These are phyloP conservation scores for Heterobasidion annosum DNA, from an alignment of 1,284 basidiomycete species.

Conservation along the genomic window DNA sequence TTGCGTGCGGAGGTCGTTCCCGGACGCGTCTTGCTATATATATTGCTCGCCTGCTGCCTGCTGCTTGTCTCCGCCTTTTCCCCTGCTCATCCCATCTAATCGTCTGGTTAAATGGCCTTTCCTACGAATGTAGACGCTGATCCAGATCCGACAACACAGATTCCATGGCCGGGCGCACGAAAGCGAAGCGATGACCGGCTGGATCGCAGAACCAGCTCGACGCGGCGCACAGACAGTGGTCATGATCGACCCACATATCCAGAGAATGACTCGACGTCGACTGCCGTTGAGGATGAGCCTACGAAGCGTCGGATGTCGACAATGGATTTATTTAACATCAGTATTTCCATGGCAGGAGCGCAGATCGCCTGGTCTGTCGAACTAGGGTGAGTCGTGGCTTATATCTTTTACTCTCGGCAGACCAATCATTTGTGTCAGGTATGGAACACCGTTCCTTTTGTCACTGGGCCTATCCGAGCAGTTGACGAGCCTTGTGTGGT, in stretches of 20 bases:
- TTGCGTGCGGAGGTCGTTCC: background rate
- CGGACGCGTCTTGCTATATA: background rate
- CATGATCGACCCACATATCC: background rate
- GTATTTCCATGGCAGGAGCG: slow-evolving; percentile 83
- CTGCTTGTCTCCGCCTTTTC: slow-evolving; percentile 4
- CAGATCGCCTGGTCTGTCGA: slow-evolving; percentile 92
- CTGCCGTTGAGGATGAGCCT: slow-evolving; percentile 4
- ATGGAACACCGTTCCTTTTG: slow-evolving; percentile 91
- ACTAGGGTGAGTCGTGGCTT: slow-evolving; percentile 52
- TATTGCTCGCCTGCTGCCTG: background rate
- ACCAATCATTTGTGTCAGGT: slow-evolving; percentile 36
- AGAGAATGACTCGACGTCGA: background rate
- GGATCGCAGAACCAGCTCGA: background rate
- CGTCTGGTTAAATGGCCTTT: slow-evolving; percentile 30
- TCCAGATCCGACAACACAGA: slow-evolving; percentile 65
- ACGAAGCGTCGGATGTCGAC: slow-evolving; percentile 40
- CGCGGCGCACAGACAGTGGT: background rate
- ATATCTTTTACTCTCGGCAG: background rate
- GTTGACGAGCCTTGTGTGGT: slow-evolving; percentile 91
- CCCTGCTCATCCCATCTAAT: background rate
- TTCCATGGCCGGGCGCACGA: slow-evolving; percentile 54
- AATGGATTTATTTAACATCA: slow-evolving; percentile 68
- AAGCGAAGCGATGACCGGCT: slow-evolving; percentile 11
- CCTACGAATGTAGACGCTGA: slow-evolving; percentile 49
- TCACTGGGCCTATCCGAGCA: slow-evolving; percentile 86